A percentile compares a stretch with the other conserved stretches of the same genome.
Evolutionary conservation across 257 asterid species (phyloP).

Genomic region (Forsythia suspensa): DNA sequence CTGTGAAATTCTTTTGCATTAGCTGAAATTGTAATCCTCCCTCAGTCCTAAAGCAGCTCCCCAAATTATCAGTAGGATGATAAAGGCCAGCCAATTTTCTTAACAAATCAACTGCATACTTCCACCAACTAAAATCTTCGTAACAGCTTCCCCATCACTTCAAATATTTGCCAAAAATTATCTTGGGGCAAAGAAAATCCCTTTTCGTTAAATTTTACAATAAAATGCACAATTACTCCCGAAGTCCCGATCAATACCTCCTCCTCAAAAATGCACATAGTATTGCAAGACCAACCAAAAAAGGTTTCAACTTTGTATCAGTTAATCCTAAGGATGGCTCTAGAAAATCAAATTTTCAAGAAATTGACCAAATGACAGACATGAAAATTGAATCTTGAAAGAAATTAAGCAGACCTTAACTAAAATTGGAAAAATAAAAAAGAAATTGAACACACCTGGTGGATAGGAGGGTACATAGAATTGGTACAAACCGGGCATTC

Average conservation of each 20-base stretch:
- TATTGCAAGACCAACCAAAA: constrained; percentile 1
- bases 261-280: background rate
- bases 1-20: background rate
- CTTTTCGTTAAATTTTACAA: background rate
- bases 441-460: constrained; percentile 46
- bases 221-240: constrained; percentile 16
- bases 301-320: constrained; percentile 11
- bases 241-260: constrained; percentile 12
- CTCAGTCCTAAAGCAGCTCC: background rate
- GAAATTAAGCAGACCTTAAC: constrained; percentile 10
- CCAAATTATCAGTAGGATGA: background rate
- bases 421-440: background rate
- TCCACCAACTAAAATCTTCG: background rate
- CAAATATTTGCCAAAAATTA: constrained; percentile 1
- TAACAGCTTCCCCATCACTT: constrained; percentile 11
- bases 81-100: background rate
- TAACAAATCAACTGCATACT: constrained; percentile 10
- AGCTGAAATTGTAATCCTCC: background rate
- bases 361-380: constrained; percentile 5
- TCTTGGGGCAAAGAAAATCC: background rate
- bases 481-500: constrained; percentile 70
- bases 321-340: constrained; percentile 9
- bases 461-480: constrained; percentile 77
- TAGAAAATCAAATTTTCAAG: constrained; percentile 14
- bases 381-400: constrained; percentile 12